Evolutionary conservation across 805 yeast species (phyloP), one percentile per base, ranked within the genome.

Genomic region (Ogataea pini): DNA sequence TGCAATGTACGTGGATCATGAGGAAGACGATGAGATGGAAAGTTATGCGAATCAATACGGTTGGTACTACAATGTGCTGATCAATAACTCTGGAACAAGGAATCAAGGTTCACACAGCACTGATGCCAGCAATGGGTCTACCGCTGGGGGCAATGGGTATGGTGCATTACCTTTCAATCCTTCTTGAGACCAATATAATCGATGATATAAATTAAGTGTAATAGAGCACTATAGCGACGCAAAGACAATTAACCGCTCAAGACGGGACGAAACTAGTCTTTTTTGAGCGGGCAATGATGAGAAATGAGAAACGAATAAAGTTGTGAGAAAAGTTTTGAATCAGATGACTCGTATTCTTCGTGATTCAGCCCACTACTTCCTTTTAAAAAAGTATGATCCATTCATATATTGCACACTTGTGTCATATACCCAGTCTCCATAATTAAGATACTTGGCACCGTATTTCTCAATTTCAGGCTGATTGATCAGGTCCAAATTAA

Each of bases 361-460:
- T n/a, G n/a, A n/a, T n/a, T n/a, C n/a, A 24, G 27, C 25, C 8
- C 25, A 33, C 61, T 55, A 81, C 55, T 72, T 79, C 58, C 89
- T 77, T 42, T 70, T 80, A 66, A 91, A 94, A 68, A 85, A 89
- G 16, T 79, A 77, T 1, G 96, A 86, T 6, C 84, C 73, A 36
- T 83, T 80, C 73, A 89, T 77, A 55, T 80, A 73, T 3, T 86
- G 85, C 9, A 86, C 84, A 17, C 85, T 72, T 47, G 80, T 77
- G 61, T 90, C 96, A 55, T 85, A 82, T 2, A 86, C 70, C 66
- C 82, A 81, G 61, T 94, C 99, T n/a, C 99, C 99, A 24, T 84
- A 63, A 44, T 82, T 86, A 53, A 94, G 75, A 63, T 91, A 94
- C 62, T 81, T 84, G 29, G 71, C 69, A 4, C 84, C 72, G 57